Conservation (phyloP, 1,284 basidiomycete genomes). For the Grifola frondosa region DNA sequence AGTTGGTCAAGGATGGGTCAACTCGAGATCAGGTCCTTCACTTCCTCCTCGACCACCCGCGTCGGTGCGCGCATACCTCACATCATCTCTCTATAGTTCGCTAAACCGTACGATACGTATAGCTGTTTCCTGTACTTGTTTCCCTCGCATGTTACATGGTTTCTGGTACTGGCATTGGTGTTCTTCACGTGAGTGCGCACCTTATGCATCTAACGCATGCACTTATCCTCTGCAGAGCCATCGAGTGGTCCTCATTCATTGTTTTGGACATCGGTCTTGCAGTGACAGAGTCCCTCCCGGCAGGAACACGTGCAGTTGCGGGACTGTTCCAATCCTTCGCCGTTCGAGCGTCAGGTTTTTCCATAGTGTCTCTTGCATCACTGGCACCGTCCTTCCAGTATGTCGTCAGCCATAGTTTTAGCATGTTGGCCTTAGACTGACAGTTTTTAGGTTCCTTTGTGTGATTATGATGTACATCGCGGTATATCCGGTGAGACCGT, state of each 20-base stretch:
- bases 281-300: constrained; percentile 37
- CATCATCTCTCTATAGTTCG: neutral
- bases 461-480: constrained; percentile 75
- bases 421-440: neutral
- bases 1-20: constrained; percentile 47
- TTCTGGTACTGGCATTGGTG: constrained; percentile 54
- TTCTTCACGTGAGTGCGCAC: constrained; percentile 45
- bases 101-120: neutral
- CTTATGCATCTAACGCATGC: neutral
- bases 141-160: constrained; percentile 84
- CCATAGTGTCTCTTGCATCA: constrained; percentile 59
- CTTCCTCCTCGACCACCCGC: constrained; percentile 82
- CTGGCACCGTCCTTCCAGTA: constrained; percentile 69
- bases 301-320: constrained; percentile 49
- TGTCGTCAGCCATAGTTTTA: constrained; percentile 18
- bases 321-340: constrained; percentile 69
- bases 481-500: constrained; percentile 52
- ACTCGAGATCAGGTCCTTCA: constrained; percentile 60
- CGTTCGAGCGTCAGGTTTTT: constrained; percentile 76
- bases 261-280: constrained; percentile 57
- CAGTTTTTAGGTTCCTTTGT: constrained; percentile 63
- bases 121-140: constrained; percentile 86
- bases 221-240: constrained; percentile 30
- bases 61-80: constrained; percentile 40
- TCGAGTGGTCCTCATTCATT: constrained; percentile 56